These are phyloP conservation scores for Dipodascus geniculatus DNA, from an alignment of 805 yeast species.

Conservation along the genomic window DNA sequence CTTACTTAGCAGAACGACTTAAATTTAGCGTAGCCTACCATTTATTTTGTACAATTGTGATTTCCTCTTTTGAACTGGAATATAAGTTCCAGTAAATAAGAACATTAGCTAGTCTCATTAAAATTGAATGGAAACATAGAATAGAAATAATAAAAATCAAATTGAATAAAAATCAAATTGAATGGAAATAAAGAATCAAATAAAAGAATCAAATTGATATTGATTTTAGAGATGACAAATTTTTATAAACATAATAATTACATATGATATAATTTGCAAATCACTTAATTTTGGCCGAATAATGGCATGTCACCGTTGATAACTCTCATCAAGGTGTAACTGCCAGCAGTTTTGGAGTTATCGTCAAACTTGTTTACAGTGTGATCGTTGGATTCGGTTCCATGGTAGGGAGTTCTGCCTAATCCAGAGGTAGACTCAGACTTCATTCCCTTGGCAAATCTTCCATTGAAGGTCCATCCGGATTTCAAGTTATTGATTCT, in stretches of 20 bases:
- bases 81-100: not conserved
- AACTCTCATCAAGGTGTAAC: not conserved
- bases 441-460: not conserved
- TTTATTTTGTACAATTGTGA: not conserved
- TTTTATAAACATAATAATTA: too few relatives aligned
- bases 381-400: not conserved
- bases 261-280: too few relatives aligned
- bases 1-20: too few relatives aligned
- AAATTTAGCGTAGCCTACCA: too few relatives aligned
- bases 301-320: not conserved
- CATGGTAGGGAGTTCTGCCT: not conserved
- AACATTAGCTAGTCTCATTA: not conserved
- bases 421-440: not conserved
- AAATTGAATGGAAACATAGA: not conserved
- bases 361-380: not conserved
- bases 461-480: not conserved
- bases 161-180: not conserved
- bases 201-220: not conserved
- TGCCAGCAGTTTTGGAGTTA: not conserved
- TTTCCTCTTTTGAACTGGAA: not conserved
- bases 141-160: not conserved
- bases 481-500: not conserved
- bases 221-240: not conserved
- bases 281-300: not conserved
- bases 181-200: not conserved